Percentiles rank a stretch among this genome's conserved stretches.
These are phyloP conservation scores for Dacryopinax primogenitus DNA, from an alignment of 768 basidiomycete genomes.

Conservation along the genomic window DNA sequence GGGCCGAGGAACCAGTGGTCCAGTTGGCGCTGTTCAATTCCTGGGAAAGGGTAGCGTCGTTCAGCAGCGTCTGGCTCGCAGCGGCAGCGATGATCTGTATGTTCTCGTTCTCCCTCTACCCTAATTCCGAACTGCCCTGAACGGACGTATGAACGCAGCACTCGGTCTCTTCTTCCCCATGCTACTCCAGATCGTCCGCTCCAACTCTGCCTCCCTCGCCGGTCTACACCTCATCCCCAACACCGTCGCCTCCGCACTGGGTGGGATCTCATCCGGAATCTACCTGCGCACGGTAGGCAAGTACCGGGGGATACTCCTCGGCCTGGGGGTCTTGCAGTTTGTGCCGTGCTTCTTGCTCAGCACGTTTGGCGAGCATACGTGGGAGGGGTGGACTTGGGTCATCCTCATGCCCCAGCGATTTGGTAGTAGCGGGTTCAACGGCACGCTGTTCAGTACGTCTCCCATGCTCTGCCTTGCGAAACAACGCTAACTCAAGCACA, in stretches of 20 bases:
- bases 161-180: slow-evolving; percentile 7
- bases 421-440: not conserved
- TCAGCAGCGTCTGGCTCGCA: not conserved
- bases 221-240: slow-evolving; percentile 4
- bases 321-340: not conserved
- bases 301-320: not conserved
- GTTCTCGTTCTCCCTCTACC: not conserved
- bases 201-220: not conserved
- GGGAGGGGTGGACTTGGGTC: not conserved
- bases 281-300: not conserved
- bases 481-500: not conserved
- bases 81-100: not conserved
- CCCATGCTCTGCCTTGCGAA: not conserved
- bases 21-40: not conserved
- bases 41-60: not conserved
- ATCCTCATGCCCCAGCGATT: not conserved
- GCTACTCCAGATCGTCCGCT: slow-evolving; percentile 7
- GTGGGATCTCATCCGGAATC: not conserved
- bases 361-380: not conserved
- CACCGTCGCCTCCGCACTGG: not conserved
- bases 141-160: too few relatives aligned
- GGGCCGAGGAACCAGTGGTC: not conserved
- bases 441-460: not conserved
- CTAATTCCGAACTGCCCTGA: not conserved
- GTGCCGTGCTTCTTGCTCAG: slow-evolving; percentile 6